A percentile compares a stretch with the other conserved stretches of the same genome.
phyloP scores from a whole-genome alignment of 208 protist species.

The Endotrypanum monterogeii region DNA sequence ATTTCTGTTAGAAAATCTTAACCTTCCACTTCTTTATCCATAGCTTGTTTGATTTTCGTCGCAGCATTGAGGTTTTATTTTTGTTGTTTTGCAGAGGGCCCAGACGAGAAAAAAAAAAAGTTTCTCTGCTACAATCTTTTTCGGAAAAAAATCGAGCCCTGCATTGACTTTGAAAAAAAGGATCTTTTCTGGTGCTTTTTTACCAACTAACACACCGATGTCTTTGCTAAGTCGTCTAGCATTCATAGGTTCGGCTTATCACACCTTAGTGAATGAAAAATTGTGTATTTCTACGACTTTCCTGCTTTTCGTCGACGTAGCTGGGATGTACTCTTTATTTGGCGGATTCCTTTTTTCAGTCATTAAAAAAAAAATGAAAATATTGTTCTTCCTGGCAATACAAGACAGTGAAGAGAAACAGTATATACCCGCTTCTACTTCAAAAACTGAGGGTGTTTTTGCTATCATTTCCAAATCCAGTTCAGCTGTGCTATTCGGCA shows the following conservation, averaged over 20 bases:
- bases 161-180: background rate
- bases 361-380: slow-evolving; percentile 8
- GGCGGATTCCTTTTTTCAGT: slow-evolving; percentile 4
- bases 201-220: background rate
- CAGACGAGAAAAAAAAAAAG: background rate
- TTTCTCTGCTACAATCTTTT: slow-evolving; percentile 7
- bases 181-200: background rate
- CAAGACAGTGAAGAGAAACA: background rate
- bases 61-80: background rate
- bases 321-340: slow-evolving; percentile 2
- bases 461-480: background rate
- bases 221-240: background rate
- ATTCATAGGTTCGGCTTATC: background rate
- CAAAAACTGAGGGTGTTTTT: background rate
- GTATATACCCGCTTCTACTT: background rate
- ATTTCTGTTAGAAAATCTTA: background rate
- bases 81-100: background rate
- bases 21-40: background rate
- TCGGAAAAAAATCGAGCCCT: background rate
- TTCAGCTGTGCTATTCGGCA: background rate
- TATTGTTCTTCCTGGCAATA: background rate
- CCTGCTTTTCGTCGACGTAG: background rate
- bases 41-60: background rate
- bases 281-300: slow-evolving; percentile 3
- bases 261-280: background rate